phyloP scores from a whole-genome alignment of 1,284 basidiomycete species.

The Trichosporon faecale region DNA sequence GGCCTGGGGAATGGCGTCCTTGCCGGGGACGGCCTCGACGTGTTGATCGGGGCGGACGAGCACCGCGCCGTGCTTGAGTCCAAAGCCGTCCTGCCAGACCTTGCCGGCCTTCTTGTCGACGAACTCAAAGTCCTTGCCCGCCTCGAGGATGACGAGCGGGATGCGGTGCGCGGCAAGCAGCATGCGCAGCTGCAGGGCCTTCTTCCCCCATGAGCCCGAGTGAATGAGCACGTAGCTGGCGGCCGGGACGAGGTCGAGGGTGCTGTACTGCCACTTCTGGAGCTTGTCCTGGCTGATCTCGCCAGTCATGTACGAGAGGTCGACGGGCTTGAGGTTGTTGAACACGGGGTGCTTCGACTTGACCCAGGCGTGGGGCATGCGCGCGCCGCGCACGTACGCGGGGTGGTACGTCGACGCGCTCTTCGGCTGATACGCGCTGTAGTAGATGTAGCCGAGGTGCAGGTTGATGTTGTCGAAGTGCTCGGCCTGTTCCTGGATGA shows the following conservation, averaged over 20 bases:
- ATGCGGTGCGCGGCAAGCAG: slow-evolving; percentile 10
- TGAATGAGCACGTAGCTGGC: slow-evolving; percentile 22
- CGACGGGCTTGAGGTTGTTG: slow-evolving; percentile 19
- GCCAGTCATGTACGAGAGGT: slow-evolving; percentile 24
- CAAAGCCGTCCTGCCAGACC: slow-evolving; percentile 25
- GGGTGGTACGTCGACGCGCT: slow-evolving; percentile 23
- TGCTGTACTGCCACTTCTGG: slow-evolving; percentile 23
- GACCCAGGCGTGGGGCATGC: slow-evolving; percentile 30
- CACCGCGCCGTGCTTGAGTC: slow-evolving; percentile 20
- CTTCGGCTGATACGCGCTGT: slow-evolving; percentile 19
- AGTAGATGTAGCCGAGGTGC: slow-evolving; percentile 35
- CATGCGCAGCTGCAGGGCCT: slow-evolving; percentile 13
- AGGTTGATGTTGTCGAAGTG: slow-evolving; percentile 33
- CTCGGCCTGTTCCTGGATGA: slow-evolving; percentile 29
- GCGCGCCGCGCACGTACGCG: slow-evolving; percentile 24
- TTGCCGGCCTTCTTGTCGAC: slow-evolving; percentile 24
- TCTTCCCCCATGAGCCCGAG: slow-evolving; percentile 21
- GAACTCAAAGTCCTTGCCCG: slow-evolving; percentile 28
- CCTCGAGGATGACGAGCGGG: slow-evolving; percentile 15
- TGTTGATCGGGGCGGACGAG: slow-evolving; percentile 31
- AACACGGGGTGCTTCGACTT: slow-evolving; percentile 10
- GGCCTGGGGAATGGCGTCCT: background rate
- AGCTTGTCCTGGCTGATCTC: slow-evolving; percentile 21
- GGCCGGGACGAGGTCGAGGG: slow-evolving; percentile 24
- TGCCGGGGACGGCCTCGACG: slow-evolving; percentile 15